phyloP scores from a whole-genome alignment of 2,329 filamentous ascomycete species.

The Talaromyces sp. region DNA sequence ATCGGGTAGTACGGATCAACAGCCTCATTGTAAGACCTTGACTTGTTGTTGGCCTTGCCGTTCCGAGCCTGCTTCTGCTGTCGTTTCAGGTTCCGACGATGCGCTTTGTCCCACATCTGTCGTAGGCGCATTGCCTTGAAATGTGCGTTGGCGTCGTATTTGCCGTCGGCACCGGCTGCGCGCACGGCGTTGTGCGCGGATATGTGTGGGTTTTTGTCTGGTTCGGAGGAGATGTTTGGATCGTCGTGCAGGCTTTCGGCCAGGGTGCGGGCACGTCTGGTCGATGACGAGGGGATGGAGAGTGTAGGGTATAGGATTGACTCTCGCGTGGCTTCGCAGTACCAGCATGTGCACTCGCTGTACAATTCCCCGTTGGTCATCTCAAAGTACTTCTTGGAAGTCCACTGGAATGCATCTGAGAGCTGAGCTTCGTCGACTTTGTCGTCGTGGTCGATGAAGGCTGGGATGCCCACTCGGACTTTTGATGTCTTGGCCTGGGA shows the following conservation, averaged over 20 bases:
- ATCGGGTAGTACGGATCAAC: conserved; percentile 30
- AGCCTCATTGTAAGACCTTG: conserved; percentile 30
- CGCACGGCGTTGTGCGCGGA: conserved; percentile 68
- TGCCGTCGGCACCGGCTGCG: conserved; percentile 21
- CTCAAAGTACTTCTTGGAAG: conserved; percentile 65
- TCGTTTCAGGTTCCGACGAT: conserved; percentile 33
- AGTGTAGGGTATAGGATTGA: conserved; percentile 48
- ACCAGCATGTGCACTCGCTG: conserved; percentile 77
- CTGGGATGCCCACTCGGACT: conserved; percentile 23
- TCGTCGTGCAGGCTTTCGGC: conserved; percentile 47
- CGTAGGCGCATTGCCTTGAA: conserved; percentile 47
- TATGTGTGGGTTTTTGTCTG: conserved; percentile 64
- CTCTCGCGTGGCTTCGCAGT: conserved; percentile 69
- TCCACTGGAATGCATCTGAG: conserved; percentile 67
- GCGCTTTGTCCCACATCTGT: conserved; percentile 50
- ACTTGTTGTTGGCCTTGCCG: conserved; percentile 20
- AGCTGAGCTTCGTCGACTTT: conserved; percentile 70
- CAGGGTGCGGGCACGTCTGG: conserved; percentile 51
- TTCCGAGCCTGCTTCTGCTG: conserved; percentile 12
- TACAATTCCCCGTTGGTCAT: conserved; percentile 63
- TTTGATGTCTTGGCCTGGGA: conserved; percentile 42
- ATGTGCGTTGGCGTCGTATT: conserved; percentile 22
- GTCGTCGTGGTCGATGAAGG: conserved; percentile 78
- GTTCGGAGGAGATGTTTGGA: conserved; percentile 45
- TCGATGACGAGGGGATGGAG: conserved; percentile 35